A percentile compares a stretch with the other conserved stretches of the same genome.
These are phyloP conservation scores for Cercophora sp. DNA, from an alignment of 495 filamentous ascomycete genomes.

Conservation along the genomic window DNA sequence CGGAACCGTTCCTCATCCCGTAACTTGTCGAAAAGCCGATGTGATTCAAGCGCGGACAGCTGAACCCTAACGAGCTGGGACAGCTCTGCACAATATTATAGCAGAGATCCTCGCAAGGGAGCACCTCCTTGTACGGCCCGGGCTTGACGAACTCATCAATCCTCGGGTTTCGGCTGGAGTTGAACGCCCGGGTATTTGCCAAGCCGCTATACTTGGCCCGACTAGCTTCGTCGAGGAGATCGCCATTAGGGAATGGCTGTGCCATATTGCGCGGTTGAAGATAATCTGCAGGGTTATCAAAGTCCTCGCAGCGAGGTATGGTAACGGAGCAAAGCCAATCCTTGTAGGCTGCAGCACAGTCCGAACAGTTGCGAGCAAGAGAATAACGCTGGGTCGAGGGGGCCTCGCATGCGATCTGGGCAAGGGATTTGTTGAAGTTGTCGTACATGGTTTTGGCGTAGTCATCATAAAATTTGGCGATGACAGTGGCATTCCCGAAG, in stretches of 20 bases:
- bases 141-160: slow-evolving; percentile 72
- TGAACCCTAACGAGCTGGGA: slow-evolving; percentile 72
- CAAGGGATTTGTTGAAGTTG: slow-evolving; percentile 75
- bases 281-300: slow-evolving; percentile 49
- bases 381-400: slow-evolving; percentile 66
- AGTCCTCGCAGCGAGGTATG: slow-evolving; percentile 89
- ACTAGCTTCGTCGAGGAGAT: slow-evolving; percentile 33
- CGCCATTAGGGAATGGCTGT: slow-evolving; percentile 65
- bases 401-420: slow-evolving; percentile 81
- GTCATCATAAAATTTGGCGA: slow-evolving; percentile 67
- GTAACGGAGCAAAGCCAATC: slow-evolving; percentile 90
- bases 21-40: slow-evolving; percentile 63
- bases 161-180: slow-evolving; percentile 57
- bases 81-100: slow-evolving; percentile 78
- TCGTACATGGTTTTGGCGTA: slow-evolving; percentile 56
- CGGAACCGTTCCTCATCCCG: slow-evolving; percentile 34
- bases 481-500: slow-evolving; percentile 45
- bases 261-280: slow-evolving; percentile 66
- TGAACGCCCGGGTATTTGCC: slow-evolving; percentile 30
- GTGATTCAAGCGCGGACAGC: slow-evolving; percentile 58
- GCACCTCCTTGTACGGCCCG: slow-evolving; percentile 89
- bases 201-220: slow-evolving; percentile 19
- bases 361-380: slow-evolving; percentile 65
- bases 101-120: slow-evolving; percentile 83
- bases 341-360: slow-evolving; percentile 81